Percentiles rank a stretch among this genome's conserved stretches.
phyloP scores from a whole-genome alignment of 2,329 filamentous ascomycete genomes.

The Colletotrichum destructivum region DNA sequence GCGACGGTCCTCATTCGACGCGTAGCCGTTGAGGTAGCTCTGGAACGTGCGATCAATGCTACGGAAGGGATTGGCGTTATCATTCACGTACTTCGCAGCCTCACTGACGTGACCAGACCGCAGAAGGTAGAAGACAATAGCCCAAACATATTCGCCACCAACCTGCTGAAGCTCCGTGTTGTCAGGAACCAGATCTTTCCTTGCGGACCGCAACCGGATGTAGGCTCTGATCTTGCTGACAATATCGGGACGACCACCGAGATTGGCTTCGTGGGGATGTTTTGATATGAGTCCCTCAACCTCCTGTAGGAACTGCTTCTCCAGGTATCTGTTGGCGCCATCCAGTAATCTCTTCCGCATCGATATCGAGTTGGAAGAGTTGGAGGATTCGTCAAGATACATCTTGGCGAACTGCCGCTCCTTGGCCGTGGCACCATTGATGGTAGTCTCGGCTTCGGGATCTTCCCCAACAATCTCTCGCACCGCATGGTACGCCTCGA shows the following conservation, averaged over 20 bases:
- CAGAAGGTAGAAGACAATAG: conserved; percentile 91
- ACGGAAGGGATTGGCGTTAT: conserved; percentile 84
- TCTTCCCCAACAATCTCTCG: conserved; percentile 84
- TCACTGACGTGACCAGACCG: conserved; percentile 88
- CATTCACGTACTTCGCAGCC: conserved; percentile 87
- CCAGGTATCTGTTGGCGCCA: conserved; percentile 85
- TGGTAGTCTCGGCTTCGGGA: conserved; percentile 69
- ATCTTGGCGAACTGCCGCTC: conserved; percentile 83
- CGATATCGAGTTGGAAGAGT: conserved; percentile 73
- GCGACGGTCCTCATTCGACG: conserved; percentile 81
- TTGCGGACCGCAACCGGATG: conserved; percentile 82
- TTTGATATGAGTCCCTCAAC: conserved; percentile 84
- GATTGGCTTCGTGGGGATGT: conserved; percentile 88
- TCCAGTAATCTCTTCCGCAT: conserved; percentile 85
- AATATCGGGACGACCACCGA: conserved; percentile 90
- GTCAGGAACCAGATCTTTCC: conserved; percentile 88
- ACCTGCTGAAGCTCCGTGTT: conserved; percentile 85
- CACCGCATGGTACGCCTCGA: conserved; percentile 87
- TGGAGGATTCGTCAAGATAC: conserved; percentile 82
- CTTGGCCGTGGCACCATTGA: conserved; percentile 75
- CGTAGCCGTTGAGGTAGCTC: conserved; percentile 89
- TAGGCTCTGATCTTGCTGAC: conserved; percentile 94
- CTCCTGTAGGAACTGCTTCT: conserved; percentile 84
- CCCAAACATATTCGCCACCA: conserved; percentile 91
- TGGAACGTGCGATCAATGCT: conserved; percentile 93